phyloP scores from a whole-genome alignment of 2,329 filamentous ascomycete species.

The Neonectria magnoliae region DNA sequence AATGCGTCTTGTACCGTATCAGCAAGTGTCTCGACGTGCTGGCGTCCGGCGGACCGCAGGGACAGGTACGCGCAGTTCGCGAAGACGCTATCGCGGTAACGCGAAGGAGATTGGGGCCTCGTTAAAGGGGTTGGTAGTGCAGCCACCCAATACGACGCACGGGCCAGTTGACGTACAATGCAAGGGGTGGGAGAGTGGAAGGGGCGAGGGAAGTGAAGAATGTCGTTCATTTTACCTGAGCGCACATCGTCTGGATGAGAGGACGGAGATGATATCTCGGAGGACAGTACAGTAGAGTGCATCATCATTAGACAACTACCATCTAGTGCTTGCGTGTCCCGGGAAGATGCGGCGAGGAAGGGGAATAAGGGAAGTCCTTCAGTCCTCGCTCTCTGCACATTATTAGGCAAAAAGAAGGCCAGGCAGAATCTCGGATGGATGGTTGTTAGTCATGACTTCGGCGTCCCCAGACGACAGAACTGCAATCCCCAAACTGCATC shows the following conservation, averaged over 20 bases:
- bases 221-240: background rate
- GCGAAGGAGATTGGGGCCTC: constrained; percentile 39
- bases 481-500: background rate
- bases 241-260: constrained; percentile 8
- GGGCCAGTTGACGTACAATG: background rate
- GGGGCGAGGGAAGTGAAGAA: constrained; percentile 9
- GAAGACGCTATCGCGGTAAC: constrained; percentile 28
- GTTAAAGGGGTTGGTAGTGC: constrained; percentile 42
- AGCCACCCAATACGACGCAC: constrained; percentile 29
- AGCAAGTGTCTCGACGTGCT: constrained; percentile 15
- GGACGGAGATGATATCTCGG: constrained; percentile 11
- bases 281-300: constrained; percentile 5
- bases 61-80: constrained; percentile 33
- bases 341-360: background rate
- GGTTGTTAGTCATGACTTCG: background rate
- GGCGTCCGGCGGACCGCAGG: constrained; percentile 31
- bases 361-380: background rate
- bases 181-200: constrained; percentile 17
- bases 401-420: background rate
- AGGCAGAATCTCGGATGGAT: constrained; percentile 4
- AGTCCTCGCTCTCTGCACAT: background rate
- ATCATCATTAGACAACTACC: constrained; percentile 13
- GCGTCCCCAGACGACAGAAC: constrained; percentile 5
- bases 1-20: constrained; percentile 5
- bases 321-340: background rate